Conservation (phyloP, 805 yeast genomes). For the Saccharomycopsis sp. region DNA sequence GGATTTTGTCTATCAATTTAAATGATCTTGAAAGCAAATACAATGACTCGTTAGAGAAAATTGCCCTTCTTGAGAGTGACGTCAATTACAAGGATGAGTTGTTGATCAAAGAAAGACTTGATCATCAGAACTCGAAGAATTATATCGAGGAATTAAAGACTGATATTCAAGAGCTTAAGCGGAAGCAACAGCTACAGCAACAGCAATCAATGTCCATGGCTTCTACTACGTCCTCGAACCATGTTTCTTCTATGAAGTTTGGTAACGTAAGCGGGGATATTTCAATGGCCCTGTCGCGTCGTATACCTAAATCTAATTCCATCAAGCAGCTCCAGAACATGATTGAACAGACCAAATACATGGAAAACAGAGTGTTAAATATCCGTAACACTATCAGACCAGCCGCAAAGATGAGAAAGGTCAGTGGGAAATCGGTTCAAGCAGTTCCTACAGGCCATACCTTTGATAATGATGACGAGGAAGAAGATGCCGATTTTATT, state of each 20-base stretch:
- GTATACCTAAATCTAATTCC: conserved; percentile 26
- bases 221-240: not conserved
- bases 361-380: conserved; percentile 27
- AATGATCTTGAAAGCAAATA: conserved; percentile 32
- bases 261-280: not conserved
- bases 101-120: conserved; percentile 25
- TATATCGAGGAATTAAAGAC: conserved; percentile 22
- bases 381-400: conserved; percentile 25
- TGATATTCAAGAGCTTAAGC: conserved; percentile 3
- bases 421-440: conserved; percentile 13
- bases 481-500: not conserved
- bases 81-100: conserved; percentile 27
- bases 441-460: conserved; percentile 14
- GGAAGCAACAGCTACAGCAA: not conserved
- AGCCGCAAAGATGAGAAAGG: conserved; percentile 17
- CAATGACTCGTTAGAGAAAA: conserved; percentile 31
- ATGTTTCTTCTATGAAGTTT: not conserved
- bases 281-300: conserved; percentile 3
- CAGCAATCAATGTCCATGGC: not conserved
- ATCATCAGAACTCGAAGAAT: conserved; percentile 27
- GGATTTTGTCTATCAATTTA: conserved; percentile 30
- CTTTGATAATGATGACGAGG: conserved; percentile 8
- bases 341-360: conserved; percentile 27
- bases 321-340: conserved; percentile 28
- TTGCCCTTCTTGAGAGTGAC: conserved; percentile 36